A percentile compares a stretch with the other conserved stretches of the same genome.
Evolutionary conservation across 78 protist genomes (phyloP).

Genomic region (Dictyostelium capitatum): DNA sequence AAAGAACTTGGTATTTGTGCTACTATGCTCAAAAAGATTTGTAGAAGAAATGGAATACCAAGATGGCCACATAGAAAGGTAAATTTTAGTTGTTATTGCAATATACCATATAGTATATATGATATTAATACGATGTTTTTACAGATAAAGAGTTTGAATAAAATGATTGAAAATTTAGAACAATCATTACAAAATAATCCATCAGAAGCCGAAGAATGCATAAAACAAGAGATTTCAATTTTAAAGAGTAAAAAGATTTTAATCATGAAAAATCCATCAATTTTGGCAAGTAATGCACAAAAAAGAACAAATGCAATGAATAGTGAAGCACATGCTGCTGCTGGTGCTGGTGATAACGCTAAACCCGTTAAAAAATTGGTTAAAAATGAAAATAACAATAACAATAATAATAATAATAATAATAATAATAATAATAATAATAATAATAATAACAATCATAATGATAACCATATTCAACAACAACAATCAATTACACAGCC

Average conservation of each 20-base stretch:
- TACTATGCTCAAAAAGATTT: constrained; percentile 83
- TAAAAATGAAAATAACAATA: not conserved
- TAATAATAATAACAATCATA: not conserved
- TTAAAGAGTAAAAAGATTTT: constrained; percentile 61
- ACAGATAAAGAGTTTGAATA: constrained; percentile 71
- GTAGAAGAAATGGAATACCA: constrained; percentile 81
- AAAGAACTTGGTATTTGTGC: constrained; percentile 86
- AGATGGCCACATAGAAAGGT: constrained; percentile 88
- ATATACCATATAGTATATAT: no score
- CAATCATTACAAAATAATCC: constrained; percentile 53
- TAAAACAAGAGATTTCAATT: constrained; percentile 67
- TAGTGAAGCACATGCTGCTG: not conserved
- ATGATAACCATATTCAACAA: not conserved
- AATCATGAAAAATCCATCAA: constrained; percentile 79
- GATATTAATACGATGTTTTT: no score
- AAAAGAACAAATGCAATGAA: constrained; percentile 36
- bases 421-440: constrained; percentile 1
- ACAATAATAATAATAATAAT: constrained; percentile 12
- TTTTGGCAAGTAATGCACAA: constrained; percentile 59
- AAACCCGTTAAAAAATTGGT: not conserved
- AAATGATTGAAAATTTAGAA: constrained; percentile 77
- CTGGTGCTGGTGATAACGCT: not conserved
- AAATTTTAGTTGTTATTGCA: no score
- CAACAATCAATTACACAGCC: no score
- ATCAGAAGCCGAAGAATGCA: constrained; percentile 77